Percentiles rank a stretch among this genome's conserved stretches.
Conservation (phyloP, 352 stramenopile species). For the Globisporangium nodosum region DNA sequence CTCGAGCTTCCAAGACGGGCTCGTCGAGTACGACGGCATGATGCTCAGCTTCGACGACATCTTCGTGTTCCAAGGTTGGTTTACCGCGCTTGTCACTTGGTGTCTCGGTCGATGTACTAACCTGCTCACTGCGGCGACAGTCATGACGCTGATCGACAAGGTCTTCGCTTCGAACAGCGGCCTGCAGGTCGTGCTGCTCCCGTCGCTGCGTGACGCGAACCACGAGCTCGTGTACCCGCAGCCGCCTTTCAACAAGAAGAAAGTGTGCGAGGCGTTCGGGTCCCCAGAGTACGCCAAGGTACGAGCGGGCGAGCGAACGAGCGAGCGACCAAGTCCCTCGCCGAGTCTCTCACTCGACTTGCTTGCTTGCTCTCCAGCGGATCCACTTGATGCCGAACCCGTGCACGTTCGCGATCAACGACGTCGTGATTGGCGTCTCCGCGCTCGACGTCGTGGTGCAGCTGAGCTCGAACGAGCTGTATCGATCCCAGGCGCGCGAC, state of each 20-base stretch:
- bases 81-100: neutral
- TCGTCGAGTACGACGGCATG: constrained; percentile 75
- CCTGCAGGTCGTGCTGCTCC: constrained; percentile 92
- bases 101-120: neutral
- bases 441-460: constrained; percentile 90
- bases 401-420: constrained; percentile 94
- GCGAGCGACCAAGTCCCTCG: neutral
- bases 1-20: constrained; percentile 78
- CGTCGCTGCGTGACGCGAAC: constrained; percentile 94
- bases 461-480: constrained; percentile 75
- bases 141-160: constrained; percentile 72
- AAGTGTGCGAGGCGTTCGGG: constrained; percentile 65
- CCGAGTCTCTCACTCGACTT: neutral
- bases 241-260: constrained; percentile 89
- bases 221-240: constrained; percentile 95
- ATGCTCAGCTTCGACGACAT: constrained; percentile 83
- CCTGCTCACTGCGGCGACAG: constrained; percentile 16
- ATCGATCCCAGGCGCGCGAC: constrained; percentile 44
- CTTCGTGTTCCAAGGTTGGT: constrained; percentile 77
- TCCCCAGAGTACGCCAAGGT: constrained; percentile 57
- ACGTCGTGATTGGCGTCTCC: constrained; percentile 90
- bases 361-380: constrained; percentile 26
- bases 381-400: constrained; percentile 96
- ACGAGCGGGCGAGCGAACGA: neutral
- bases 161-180: constrained; percentile 39